Conservation (phyloP, 2,329 filamentous ascomycete genomes). For the Pseudogymnoascus sp. region DNA sequence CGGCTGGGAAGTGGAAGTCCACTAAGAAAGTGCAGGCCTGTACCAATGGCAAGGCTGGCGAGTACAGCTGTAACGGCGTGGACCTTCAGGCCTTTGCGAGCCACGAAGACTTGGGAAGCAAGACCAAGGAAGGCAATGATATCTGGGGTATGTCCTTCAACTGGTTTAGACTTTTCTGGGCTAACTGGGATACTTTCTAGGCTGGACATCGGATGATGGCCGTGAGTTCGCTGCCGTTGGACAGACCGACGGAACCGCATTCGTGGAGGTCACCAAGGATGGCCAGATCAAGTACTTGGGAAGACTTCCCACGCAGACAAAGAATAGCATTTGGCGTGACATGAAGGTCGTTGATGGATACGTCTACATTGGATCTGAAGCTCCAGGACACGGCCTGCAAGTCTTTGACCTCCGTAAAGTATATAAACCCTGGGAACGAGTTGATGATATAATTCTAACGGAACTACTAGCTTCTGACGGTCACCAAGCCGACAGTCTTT, state of each 20-base stretch:
- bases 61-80: slow-evolving; percentile 24
- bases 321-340: slow-evolving; percentile 27
- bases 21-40: not conserved
- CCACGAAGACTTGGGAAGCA: slow-evolving; percentile 43
- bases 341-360: slow-evolving; percentile 31
- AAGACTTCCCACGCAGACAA: not conserved
- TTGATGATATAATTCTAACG: not conserved
- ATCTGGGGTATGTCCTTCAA: not conserved
- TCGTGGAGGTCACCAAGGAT: slow-evolving; percentile 37
- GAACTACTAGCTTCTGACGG: not conserved
- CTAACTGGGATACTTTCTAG: slow-evolving; percentile 16
- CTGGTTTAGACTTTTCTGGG: no score
- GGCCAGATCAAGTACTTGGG: slow-evolving; percentile 40
- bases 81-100: slow-evolving; percentile 48
- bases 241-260: slow-evolving; percentile 41
- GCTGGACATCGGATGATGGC: slow-evolving; percentile 39
- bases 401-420: slow-evolving; percentile 46
- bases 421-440: slow-evolving; percentile 20
- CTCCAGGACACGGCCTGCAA: slow-evolving; percentile 40
- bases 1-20: not conserved
- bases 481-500: slow-evolving; percentile 29
- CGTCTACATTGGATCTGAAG: slow-evolving; percentile 34
- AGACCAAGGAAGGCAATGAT: slow-evolving; percentile 26
- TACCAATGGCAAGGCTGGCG: not conserved
- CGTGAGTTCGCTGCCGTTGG: slow-evolving; percentile 42